Percentiles rank a stretch among this genome's conserved stretches.
phyloP scores from a whole-genome alignment of 495 filamentous ascomycete species.

The Neurospora intermedia region DNA sequence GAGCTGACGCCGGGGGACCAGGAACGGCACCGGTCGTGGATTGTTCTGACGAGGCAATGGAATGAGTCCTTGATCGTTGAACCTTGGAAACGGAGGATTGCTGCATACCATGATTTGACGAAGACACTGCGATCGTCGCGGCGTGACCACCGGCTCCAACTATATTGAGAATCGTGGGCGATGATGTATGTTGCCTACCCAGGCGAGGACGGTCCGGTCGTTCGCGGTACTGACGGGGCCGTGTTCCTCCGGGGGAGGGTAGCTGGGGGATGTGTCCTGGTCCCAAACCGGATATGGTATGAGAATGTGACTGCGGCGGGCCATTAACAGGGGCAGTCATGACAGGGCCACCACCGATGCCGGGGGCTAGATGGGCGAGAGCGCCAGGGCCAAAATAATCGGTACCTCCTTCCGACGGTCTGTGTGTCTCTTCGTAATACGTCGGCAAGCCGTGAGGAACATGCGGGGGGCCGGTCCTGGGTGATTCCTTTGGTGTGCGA shows the following conservation, averaged over 20 bases:
- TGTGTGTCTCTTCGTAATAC: conserved; percentile 49
- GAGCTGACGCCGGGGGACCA: conserved; percentile 6
- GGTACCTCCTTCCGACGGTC: conserved; percentile 59
- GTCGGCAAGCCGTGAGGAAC: conserved; percentile 29
- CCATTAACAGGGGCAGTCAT: conserved; percentile 20
- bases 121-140: conserved; percentile 7
- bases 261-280: conserved; percentile 72
- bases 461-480: conserved; percentile 40
- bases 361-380: conserved; percentile 32
- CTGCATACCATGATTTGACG: conserved; percentile 22
- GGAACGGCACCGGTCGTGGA: conserved; percentile 18
- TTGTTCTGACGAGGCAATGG: conserved; percentile 40
- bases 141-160: conserved; percentile 14
- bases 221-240: conserved; percentile 30
- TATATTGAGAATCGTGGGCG: conserved; percentile 54
- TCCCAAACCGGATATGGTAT: conserved; percentile 65
- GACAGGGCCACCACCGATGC: conserved; percentile 13
- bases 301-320: conserved; percentile 21
- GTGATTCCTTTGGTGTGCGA: conserved; percentile 77
- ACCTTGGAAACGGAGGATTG: conserved; percentile 19
- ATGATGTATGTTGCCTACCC: conserved; percentile 66
- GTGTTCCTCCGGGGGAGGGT: conserved; percentile 68
- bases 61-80: conserved; percentile 39
- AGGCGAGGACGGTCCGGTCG: conserved; percentile 44
- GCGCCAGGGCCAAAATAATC: conserved; percentile 93